Evolutionary conservation across 306 rosid genomes (phyloP), one percentile per base, ranked within the genome.

Genomic region (Trifolium fragiferum): DNA sequence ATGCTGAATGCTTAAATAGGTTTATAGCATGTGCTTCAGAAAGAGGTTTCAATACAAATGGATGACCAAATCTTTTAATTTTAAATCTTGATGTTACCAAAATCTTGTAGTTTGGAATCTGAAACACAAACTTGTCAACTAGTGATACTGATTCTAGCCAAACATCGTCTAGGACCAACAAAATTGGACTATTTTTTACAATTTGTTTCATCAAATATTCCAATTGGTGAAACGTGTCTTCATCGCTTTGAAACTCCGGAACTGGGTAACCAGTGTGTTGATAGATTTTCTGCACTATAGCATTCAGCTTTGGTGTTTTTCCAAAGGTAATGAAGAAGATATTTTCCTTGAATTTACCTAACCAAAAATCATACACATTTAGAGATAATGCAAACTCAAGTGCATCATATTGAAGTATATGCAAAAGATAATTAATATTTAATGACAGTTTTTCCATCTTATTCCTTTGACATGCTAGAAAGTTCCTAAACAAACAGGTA

Each of bases 151-250:
- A 78, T 33, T 69, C 80, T 0, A 58, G 43, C 89, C 84, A 80
- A 74, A 90, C 90, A 75, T 87, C 89, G 51, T 90, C 96, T 15
- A 90, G 40, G 14, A 90, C 89, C 81, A 88, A 61, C 76, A 90
- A 13, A 5, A 81, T 37, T 41, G 84, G 86, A 15, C 25, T 46
- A 4, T 49, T 59, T 14, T 25, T 12, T 63, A 64, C 68, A 66
- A 75, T 65, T 44, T 33, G 21, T 19, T 67, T 79, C 27, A 86
- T 53, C 77, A 82, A 78, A 30, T 50, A 4, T 78, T 70, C 84
- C 58, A 88, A 75, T 40, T 76, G 69, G 44, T 72, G 8, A 32
- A 49, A 11, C 1, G 78, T 73, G 5, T 37, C 82, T 44, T 80
- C 89, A 1, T 82, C 85, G 11, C 59, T 68, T 74, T 41, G 82